These are phyloP conservation scores for Ramalina intermedia DNA, from an alignment of 495 filamentous ascomycete species.

Conservation along the genomic window DNA sequence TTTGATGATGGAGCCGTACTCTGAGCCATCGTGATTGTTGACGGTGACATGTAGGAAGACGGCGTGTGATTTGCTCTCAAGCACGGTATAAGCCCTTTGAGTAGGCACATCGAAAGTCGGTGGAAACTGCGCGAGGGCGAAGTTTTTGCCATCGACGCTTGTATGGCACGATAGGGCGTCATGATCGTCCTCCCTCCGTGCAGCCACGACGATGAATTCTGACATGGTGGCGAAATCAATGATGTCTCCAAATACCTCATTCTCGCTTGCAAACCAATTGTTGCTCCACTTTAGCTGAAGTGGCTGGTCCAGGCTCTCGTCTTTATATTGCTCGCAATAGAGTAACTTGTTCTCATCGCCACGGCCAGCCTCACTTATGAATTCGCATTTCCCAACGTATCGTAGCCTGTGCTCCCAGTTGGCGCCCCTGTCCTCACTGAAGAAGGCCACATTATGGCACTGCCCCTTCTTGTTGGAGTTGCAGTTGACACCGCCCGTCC, in stretches of 20 bases:
- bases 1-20: constrained; percentile 83
- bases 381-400: constrained; percentile 65
- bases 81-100: constrained; percentile 74
- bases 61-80: constrained; percentile 84
- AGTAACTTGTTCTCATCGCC: constrained; percentile 50
- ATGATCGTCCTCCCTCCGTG: constrained; percentile 44
- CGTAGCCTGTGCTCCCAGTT: constrained; percentile 55
- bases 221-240: constrained; percentile 82
- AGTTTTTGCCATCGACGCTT: constrained; percentile 67
- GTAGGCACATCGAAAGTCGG: constrained; percentile 60
- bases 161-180: constrained; percentile 60
- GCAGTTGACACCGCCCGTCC: constrained; percentile 59
- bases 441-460: constrained; percentile 59
- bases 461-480: constrained; percentile 21
- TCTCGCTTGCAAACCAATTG: constrained; percentile 52
- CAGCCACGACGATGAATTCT: constrained; percentile 87
- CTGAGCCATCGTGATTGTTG: constrained; percentile 39
- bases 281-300: constrained; percentile 56
- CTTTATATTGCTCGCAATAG: constrained; percentile 62
- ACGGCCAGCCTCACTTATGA: constrained; percentile 53
- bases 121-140: constrained; percentile 77
- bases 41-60: constrained; percentile 85
- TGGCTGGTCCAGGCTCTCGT: constrained; percentile 43
- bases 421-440: constrained; percentile 59
- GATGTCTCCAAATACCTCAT: constrained; percentile 49